These are phyloP conservation scores for Tephrocybe sp. DNA, from an alignment of 768 basidiomycete genomes.

Conservation along the genomic window DNA sequence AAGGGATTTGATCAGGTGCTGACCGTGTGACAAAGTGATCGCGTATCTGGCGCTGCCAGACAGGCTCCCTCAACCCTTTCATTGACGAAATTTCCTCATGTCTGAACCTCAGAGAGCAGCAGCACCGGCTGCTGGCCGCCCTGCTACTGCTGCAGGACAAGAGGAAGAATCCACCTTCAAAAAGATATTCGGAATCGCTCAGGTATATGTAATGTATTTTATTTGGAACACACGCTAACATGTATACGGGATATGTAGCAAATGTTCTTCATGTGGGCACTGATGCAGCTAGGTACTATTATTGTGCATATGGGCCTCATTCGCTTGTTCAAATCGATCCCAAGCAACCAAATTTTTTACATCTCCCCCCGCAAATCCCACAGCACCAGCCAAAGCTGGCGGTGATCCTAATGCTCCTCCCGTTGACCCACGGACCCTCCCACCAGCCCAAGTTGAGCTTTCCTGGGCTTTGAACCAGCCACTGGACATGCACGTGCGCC, in stretches of 20 bases:
- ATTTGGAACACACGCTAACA: not conserved
- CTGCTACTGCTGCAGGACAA: conserved; percentile 9
- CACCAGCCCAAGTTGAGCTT: conserved; percentile 51
- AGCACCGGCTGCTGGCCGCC: conserved; percentile 11
- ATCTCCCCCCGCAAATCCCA: not conserved
- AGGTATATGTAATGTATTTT: conserved; percentile 17
- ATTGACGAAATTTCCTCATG: conserved; percentile 16
- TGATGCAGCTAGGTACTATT: conserved; percentile 58
- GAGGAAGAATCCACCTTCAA: conserved; percentile 18
- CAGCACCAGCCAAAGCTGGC: not conserved
- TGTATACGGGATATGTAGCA: conserved; percentile 41
- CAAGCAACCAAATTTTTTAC: conserved; percentile 29
- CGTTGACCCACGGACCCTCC: conserved; percentile 46
- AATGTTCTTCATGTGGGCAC: conserved; percentile 62
- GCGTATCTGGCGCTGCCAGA: not conserved
- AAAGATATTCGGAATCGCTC: conserved; percentile 22
- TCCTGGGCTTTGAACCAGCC: conserved; percentile 62
- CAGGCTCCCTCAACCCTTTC: not conserved
- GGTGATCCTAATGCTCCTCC: conserved; percentile 23
- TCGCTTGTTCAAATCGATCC: not conserved
- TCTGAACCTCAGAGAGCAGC: conserved; percentile 17
- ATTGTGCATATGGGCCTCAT: not conserved
- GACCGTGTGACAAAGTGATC: conserved; percentile 15
- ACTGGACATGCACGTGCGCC: conserved; percentile 69
- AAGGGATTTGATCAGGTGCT: too few species aligned